phyloP scores from a whole-genome alignment of 768 basidiomycete genomes.

The Jaapia argillacea region DNA sequence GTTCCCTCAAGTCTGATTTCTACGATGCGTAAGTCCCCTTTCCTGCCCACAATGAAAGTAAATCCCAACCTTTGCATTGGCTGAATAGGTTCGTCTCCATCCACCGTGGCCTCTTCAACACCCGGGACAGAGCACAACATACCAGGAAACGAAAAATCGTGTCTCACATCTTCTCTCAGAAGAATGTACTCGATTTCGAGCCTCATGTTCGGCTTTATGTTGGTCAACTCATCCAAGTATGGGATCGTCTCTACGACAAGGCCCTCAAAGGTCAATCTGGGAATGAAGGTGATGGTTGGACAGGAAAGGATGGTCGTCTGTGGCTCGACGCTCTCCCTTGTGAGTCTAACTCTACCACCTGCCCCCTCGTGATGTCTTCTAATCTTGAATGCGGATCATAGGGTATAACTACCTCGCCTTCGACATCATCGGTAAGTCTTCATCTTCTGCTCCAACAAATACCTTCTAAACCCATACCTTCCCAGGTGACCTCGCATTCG shows the following conservation, averaged over 20 bases:
- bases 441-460: neutral
- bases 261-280: constrained; percentile 50
- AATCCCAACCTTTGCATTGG: constrained; percentile 4
- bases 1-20: constrained; percentile 32
- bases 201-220: constrained; percentile 62
- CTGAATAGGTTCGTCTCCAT: constrained; percentile 56
- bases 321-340: constrained; percentile 74
- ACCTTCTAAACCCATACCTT: neutral
- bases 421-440: constrained; percentile 55
- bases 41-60: constrained; percentile 46
- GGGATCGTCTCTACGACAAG: constrained; percentile 57
- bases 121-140: constrained; percentile 68
- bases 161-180: constrained; percentile 76
- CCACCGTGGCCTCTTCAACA: constrained; percentile 66
- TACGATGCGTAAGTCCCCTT: constrained; percentile 21
- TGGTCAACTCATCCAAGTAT: constrained; percentile 50
- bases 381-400: constrained; percentile 6
- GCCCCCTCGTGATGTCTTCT: constrained; percentile 4
- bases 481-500: constrained; percentile 67
- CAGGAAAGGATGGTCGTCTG: constrained; percentile 47
- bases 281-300: constrained; percentile 50
- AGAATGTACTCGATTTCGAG: constrained; percentile 81
- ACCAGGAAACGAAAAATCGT: constrained; percentile 88
- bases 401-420: constrained; percentile 60
- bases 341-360: constrained; percentile 22